Evolutionary conservation across 2,329 filamentous ascomycete genomes (phyloP).

Genomic region (Cladosporium colombiae): DNA sequence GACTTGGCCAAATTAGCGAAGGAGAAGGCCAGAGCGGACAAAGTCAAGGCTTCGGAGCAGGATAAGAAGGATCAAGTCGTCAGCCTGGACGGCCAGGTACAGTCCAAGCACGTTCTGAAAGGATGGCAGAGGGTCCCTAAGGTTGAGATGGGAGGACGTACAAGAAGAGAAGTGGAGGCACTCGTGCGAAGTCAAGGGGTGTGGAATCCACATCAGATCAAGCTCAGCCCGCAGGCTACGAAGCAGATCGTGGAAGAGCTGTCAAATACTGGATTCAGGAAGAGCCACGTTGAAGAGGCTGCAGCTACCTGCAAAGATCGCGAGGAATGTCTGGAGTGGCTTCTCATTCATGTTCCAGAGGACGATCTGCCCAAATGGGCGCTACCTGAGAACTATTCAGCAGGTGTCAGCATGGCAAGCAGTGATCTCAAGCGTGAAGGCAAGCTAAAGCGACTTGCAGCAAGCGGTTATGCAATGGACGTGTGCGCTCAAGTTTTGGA

Average conservation of each 20-base stretch:
- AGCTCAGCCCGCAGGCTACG: conserved; percentile 61
- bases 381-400: conserved; percentile 86
- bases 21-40: conserved; percentile 77
- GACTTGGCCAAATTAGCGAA: conserved; percentile 74
- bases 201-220: conserved; percentile 82
- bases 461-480: conserved; percentile 82
- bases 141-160: conserved; percentile 87
- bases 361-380: conserved; percentile 94
- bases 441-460: conserved; percentile 76
- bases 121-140: conserved; percentile 84
- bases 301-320: conserved; percentile 83
- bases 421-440: conserved; percentile 79
- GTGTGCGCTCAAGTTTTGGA: conserved; percentile 79
- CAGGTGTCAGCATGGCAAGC: conserved; percentile 82
- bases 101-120: conserved; percentile 48
- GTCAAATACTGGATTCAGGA: conserved; percentile 78
- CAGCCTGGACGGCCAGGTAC: conserved; percentile 40
- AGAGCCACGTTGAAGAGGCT: conserved; percentile 86
- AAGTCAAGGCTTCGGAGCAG: conserved; percentile 55
- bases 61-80: conserved; percentile 61
- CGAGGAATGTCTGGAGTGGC: conserved; percentile 92
- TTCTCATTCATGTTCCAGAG: conserved; percentile 94
- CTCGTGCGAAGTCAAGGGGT: conserved; percentile 74
- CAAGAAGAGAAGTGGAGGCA: conserved; percentile 75
- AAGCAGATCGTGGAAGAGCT: conserved; percentile 70